phyloP scores from a whole-genome alignment of 2,329 filamentous ascomycete genomes.

The Penicillium sp. region DNA sequence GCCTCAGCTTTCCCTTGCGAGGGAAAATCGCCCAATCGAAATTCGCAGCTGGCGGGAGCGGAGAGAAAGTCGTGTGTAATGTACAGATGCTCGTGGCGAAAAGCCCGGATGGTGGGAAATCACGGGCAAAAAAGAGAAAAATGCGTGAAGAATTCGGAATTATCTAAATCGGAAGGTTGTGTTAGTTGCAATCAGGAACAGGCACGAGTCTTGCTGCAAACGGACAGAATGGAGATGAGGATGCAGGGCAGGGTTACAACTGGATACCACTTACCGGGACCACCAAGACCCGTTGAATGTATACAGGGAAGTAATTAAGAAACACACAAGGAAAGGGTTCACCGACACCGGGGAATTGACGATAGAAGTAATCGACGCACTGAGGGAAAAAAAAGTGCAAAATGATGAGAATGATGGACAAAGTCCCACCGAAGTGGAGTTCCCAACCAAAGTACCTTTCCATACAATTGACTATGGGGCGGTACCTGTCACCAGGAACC shows the following conservation, averaged over 20 bases:
- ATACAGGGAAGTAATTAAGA: not conserved
- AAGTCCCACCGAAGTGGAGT: conserved; percentile 19
- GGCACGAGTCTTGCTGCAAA: not conserved
- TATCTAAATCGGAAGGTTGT: not conserved
- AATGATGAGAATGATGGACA: conserved; percentile 19
- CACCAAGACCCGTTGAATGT: conserved; percentile 1
- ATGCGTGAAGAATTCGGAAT: conserved; percentile 1
- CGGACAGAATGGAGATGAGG: not conserved
- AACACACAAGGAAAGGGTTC: not conserved
- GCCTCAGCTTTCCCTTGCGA: conserved; percentile 20
- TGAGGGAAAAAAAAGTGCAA: conserved; percentile 6
- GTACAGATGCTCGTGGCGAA: conserved; percentile 17
- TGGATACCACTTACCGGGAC: not conserved
- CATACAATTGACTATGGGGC: conserved; percentile 11
- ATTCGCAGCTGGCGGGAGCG: conserved; percentile 15
- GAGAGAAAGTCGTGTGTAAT: conserved; percentile 17
- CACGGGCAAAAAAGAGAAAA: conserved; percentile 5
- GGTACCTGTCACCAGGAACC: conserved; percentile 12
- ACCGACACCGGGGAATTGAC: not conserved
- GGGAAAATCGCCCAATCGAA: conserved; percentile 10
- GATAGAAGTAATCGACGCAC: not conserved
- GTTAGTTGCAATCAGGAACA: not conserved
- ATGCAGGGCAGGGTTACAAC: conserved; percentile 1
- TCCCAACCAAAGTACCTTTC: conserved; percentile 13
- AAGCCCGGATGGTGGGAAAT: conserved; percentile 7